Conservation (phyloP, 768 basidiomycete genomes). For the Mycena latifolia region DNA sequence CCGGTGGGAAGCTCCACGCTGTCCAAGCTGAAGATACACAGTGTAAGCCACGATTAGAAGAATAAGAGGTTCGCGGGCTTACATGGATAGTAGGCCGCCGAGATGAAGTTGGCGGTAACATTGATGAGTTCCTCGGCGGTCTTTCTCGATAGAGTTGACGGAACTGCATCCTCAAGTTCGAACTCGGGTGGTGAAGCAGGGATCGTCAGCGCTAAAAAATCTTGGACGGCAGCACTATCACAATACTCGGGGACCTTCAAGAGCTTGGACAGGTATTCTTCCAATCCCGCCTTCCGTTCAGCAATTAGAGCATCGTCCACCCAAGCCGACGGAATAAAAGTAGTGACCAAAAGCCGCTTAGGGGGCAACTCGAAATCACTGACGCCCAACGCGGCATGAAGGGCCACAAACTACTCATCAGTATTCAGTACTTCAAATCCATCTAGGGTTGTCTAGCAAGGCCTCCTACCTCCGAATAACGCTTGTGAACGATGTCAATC, state of each 20-base stretch:
- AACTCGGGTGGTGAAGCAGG: slow-evolving; percentile 25
- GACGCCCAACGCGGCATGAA: slow-evolving; percentile 44
- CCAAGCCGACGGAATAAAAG: slow-evolving; percentile 60
- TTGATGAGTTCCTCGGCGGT: slow-evolving; percentile 24
- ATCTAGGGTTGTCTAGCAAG: background rate
- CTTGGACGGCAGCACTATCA: slow-evolving; percentile 43
- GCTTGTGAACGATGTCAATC: slow-evolving; percentile 43
- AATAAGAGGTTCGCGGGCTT: background rate
- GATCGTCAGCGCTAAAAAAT: slow-evolving; percentile 46
- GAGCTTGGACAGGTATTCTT: slow-evolving; percentile 52
- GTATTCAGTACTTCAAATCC: background rate
- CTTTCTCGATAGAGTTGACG: slow-evolving; percentile 36
- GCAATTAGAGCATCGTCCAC: slow-evolving; percentile 57
- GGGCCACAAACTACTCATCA: slow-evolving; percentile 44
- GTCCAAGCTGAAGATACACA: slow-evolving; percentile 48
- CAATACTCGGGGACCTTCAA: slow-evolving; percentile 44
- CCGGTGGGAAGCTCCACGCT: slow-evolving; percentile 30
- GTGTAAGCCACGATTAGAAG: slow-evolving; percentile 41
- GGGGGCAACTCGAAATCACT: slow-evolving; percentile 49
- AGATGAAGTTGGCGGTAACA: slow-evolving; percentile 33
- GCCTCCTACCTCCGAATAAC: slow-evolving; percentile 59
- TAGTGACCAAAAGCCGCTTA: slow-evolving; percentile 55
- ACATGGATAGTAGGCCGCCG: slow-evolving; percentile 48
- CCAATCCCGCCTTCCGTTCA: slow-evolving; percentile 58
- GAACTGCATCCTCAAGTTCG: slow-evolving; percentile 54